Conservation (phyloP, 1,139 yeast species). For the Kluyveromyces marxianus region DNA sequence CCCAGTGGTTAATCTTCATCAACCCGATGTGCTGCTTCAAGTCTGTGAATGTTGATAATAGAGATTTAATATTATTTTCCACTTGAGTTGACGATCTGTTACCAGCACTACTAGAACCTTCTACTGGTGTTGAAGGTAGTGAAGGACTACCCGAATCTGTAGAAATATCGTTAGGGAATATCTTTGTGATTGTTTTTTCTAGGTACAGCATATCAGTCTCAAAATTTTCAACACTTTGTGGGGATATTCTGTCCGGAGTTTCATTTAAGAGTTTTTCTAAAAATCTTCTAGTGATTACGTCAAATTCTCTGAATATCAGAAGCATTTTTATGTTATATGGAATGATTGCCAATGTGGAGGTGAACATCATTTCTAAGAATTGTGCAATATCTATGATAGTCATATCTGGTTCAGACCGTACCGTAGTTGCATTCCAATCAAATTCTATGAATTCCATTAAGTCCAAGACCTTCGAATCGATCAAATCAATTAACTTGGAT, state of each 20-base stretch:
- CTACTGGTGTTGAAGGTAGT: constrained; percentile 19
- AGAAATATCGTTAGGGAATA: constrained; percentile 33
- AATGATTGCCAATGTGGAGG: constrained; percentile 75
- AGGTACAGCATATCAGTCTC: constrained; percentile 54
- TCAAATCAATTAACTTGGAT: constrained; percentile 68
- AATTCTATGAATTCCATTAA: constrained; percentile 80
- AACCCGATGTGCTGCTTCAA: constrained; percentile 57
- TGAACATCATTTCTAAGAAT: constrained; percentile 77
- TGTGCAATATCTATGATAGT: constrained; percentile 82
- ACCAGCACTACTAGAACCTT: constrained; percentile 14
- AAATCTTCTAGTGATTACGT: constrained; percentile 70
- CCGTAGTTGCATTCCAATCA: constrained; percentile 59
- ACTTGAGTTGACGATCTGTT: constrained; percentile 24
- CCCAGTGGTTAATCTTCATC: constrained; percentile 42
- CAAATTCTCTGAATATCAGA: constrained; percentile 79
- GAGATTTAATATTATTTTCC: constrained; percentile 32
- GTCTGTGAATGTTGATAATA: constrained; percentile 49
- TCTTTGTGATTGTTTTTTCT: constrained; percentile 42
- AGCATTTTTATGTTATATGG: constrained; percentile 74
- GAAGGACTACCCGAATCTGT: constrained; percentile 28
- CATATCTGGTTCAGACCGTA: constrained; percentile 58
- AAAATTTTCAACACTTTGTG: constrained; percentile 50
- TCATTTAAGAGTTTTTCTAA: constrained; percentile 52
- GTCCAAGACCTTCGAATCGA: constrained; percentile 71
- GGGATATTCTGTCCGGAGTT: constrained; percentile 35